Evolutionary conservation across 2,329 filamentous ascomycete species (phyloP), one percentile per base, ranked within the genome.

Genomic region (Calonectria crousiana): DNA sequence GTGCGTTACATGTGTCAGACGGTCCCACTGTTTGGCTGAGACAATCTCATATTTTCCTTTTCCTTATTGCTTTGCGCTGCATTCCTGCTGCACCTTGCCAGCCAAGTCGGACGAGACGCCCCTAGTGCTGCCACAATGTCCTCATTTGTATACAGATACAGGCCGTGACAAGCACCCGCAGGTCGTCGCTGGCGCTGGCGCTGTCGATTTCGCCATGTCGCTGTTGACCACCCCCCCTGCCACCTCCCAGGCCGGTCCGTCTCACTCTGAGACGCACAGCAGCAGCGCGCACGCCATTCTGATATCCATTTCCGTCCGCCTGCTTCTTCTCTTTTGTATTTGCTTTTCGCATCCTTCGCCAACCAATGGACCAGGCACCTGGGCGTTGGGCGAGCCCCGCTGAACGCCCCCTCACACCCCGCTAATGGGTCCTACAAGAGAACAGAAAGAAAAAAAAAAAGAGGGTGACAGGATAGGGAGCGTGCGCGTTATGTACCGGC

Each of bases 21-120:
- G 14, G 56, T 4, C 9, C 56, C 56, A 62, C 34, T 23, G 14
- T 20, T 23, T 47, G 10, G 30, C 38, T 62, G 34, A 44, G 56
- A 62, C 56, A 62, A 38, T 62, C 56, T 20, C 34, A 62, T 62
- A 62, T 62, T 62, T 62, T 62, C 16, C 34, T 41, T 41, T 62
- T 62, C 56, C 32, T 4, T 41, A 41, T 62, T 62, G 56, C 23
- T 62, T 41, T 23, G 18, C 34, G 18, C 34, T 62, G 36, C 56
- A 30, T 41, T n/a, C 56, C 56, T 62, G 56, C 34, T 23, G 56
- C 52, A 34, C 52, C 52, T 56, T 32, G 30, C 13, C 56, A 38
- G 56, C 10, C 34, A 34, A 38, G 56, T 13, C 34, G 56, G 56
- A 62, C 34, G n/a, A 26, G 23, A n/a, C 9, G 23, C 6, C 36